phyloP scores from a whole-genome alignment of 2,329 filamentous ascomycete genomes.

The Davidsoniella neocaledoniae region DNA sequence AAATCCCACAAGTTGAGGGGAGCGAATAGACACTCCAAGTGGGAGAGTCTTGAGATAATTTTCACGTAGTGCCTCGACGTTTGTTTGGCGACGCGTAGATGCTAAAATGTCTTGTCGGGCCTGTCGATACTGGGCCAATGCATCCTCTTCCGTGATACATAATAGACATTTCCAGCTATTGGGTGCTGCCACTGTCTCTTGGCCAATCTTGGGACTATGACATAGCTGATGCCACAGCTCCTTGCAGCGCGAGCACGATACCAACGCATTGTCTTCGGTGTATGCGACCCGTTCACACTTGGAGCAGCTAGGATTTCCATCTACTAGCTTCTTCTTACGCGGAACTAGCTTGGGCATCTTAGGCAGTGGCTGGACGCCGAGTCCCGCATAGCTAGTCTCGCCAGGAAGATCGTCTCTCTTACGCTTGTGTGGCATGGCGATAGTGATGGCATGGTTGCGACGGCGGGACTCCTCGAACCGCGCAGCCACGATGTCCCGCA shows the following conservation, averaged over 20 bases:
- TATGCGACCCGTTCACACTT: conserved; percentile 15
- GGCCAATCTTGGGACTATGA: conserved; percentile 14
- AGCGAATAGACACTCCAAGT: conserved; percentile 19
- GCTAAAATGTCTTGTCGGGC: conserved; percentile 12
- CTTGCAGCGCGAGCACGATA: conserved; percentile 15
- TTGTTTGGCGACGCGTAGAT: conserved; percentile 14
- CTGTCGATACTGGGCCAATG: conserved; percentile 13
- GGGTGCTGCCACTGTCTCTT: conserved; percentile 6
- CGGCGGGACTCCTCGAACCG: conserved; percentile 9
- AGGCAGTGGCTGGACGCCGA: conserved; percentile 4
- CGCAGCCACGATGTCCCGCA: conserved; percentile 5
- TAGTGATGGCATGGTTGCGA: conserved; percentile 3
- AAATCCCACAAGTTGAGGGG: conserved; percentile 24
- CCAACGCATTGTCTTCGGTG: conserved; percentile 14
- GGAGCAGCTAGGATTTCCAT: conserved; percentile 13
- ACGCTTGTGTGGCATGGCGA: conserved; percentile 8
- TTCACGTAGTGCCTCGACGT: conserved; percentile 20
- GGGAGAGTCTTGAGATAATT: conserved; percentile 21
- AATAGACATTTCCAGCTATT: conserved; percentile 14
- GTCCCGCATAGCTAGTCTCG: not conserved
- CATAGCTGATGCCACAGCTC: conserved; percentile 17
- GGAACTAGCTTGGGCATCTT: conserved; percentile 6
- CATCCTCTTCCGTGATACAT: conserved; percentile 14
- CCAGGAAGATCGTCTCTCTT: conserved; percentile 1
- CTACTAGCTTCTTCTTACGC: conserved; percentile 8